A percentile compares a stretch with the other conserved stretches of the same genome.
These are phyloP conservation scores for Fennellomyces sp. DNA, from an alignment of 371 early-diverging fungal species.

Conservation along the genomic window DNA sequence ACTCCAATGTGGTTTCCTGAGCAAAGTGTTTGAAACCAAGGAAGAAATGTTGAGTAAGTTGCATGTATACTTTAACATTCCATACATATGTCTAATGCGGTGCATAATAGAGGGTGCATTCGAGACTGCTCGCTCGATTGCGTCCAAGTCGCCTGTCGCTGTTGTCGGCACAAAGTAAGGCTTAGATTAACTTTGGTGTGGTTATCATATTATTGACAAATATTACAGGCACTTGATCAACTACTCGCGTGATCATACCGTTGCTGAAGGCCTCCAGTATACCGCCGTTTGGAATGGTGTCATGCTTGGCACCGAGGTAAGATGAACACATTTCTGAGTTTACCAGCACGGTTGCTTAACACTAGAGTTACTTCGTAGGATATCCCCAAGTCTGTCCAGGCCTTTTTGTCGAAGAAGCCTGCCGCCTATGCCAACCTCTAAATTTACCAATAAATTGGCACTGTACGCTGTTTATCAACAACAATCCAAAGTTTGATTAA, in stretches of 20 bases:
- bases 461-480: no score
- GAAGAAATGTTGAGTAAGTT: constrained; percentile 54
- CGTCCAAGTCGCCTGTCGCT: constrained; percentile 91
- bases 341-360: no score
- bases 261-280: constrained; percentile 87
- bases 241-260: constrained; percentile 89
- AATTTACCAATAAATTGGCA: no score
- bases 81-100: no score
- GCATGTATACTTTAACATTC: no score
- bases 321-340: no score
- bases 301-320: constrained; percentile 77
- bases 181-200: no score
- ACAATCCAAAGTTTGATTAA: no score
- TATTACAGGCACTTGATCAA: constrained; percentile 72
- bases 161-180: constrained; percentile 84
- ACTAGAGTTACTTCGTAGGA: no score
- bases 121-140: constrained; percentile 76
- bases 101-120: constrained; percentile 67
- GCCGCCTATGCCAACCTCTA: constrained; percentile 66
- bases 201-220: no score
- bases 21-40: constrained; percentile 61
- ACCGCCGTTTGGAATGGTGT: constrained; percentile 86
- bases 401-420: constrained; percentile 59
- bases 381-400: constrained; percentile 57
- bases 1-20: constrained; percentile 78